Percentiles rank a stretch among this genome's conserved stretches.
Evolutionary conservation across 2,329 filamentous ascomycete species (phyloP).

Genomic region (Amphichorda felina): DNA sequence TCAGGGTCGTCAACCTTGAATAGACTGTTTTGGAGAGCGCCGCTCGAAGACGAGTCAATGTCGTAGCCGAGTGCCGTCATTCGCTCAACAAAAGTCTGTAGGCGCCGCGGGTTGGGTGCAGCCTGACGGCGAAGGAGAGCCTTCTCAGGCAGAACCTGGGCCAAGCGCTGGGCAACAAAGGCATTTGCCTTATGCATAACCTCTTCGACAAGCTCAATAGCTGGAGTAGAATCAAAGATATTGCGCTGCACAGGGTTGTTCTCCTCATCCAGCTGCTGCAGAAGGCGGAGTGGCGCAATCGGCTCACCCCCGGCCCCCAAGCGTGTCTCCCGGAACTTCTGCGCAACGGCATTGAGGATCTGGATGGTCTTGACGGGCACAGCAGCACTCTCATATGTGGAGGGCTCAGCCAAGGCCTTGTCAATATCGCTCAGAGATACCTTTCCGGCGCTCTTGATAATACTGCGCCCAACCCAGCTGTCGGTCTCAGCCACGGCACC

Average conservation of each 20-base stretch:
- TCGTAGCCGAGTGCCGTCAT: conserved; percentile 88
- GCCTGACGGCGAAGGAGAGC: conserved; percentile 82
- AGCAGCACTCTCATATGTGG: conserved; percentile 50
- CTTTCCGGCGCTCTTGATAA: conserved; percentile 86
- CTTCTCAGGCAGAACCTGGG: conserved; percentile 73
- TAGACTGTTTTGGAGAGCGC: conserved; percentile 82
- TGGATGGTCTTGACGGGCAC: conserved; percentile 67
- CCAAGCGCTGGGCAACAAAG: conserved; percentile 77
- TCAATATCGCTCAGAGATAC: conserved; percentile 80
- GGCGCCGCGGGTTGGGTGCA: conserved; percentile 73
- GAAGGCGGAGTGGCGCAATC: conserved; percentile 74
- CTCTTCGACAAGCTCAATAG: conserved; percentile 91
- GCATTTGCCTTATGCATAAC: conserved; percentile 87
- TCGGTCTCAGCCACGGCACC: conserved; percentile 74
- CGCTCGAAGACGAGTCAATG: conserved; percentile 81
- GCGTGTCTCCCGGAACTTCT: conserved; percentile 82
- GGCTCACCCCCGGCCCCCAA: conserved; percentile 69
- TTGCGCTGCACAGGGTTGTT: conserved; percentile 95
- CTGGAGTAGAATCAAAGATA: conserved; percentile 81
- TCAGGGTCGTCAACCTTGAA: conserved; percentile 87
- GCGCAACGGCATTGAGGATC: conserved; percentile 68
- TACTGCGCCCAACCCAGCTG: conserved; percentile 85
- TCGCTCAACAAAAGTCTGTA: conserved; percentile 83
- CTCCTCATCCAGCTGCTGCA: conserved; percentile 94
- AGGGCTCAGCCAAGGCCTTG: conserved; percentile 55